Evolutionary conservation across 805 yeast species (phyloP), one percentile per base, ranked within the genome.

Genomic region (Kluyveromyces nonfermentans): DNA sequence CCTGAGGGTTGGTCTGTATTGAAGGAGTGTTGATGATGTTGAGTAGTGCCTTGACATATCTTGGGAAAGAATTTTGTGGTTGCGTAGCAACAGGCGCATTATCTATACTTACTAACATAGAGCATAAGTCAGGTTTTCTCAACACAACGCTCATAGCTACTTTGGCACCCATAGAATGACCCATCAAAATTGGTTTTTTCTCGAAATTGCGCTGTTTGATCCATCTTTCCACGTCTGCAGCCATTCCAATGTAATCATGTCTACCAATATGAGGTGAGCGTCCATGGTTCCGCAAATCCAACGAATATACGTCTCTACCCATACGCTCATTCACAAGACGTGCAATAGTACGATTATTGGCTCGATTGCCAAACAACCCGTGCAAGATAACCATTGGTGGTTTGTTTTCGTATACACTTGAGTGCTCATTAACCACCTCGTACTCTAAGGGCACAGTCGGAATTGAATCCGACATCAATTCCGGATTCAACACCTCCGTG

Each of bases 81-180:
- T 77, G 66, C 35, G 79, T 68, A 46, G 79, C 78, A 1, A 87
- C 76, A 0, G 98, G 97, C 0, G 96, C 86, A 59, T 89, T 90
- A 56, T 90, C 98, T 6, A 93, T 95, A 5, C 87, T 68, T 4
- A 89, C 75, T 38, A 88, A 54, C 65, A 79, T 70, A 12, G 75
- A 69, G 5, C 80, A 78, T 9, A 80, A 52, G 1, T 75, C 73
- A 0, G 89, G 90, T 18, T 74, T 69, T 41, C 87, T 69, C 46
- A 93, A 66, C 0, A 86, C 81, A 5, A 84, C 69, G 0, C 93
- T 88, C 97, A 90, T 89, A 5, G 82, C 96, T 0, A 90, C 75
- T 56, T 90, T 89, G 4, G 95, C 98, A 6, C 98, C 98, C 93
- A 85, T 82, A 0, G 90, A 82, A 59, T 84, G 93, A 0, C 94